Evolutionary conservation across 441 rosid species (phyloP).

Genomic region (California macrophylla): DNA sequence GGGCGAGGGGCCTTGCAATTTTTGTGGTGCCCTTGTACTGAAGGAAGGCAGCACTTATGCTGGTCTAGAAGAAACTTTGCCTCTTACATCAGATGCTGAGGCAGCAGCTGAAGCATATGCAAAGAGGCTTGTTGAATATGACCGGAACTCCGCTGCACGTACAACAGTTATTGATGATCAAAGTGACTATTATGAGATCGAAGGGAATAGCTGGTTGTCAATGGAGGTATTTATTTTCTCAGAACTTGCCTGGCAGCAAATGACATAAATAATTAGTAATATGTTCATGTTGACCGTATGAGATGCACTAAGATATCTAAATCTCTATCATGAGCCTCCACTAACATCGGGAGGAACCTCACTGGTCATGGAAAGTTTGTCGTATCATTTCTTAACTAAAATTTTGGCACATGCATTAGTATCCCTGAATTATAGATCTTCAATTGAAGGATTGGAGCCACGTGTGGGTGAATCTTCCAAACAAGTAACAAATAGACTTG

Average conservation of each 20-base stretch:
- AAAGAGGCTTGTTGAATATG: slow-evolving; percentile 84
- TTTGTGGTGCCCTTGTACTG: slow-evolving; percentile 77
- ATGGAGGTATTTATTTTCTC: slow-evolving; percentile 45
- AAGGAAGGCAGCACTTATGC: slow-evolving; percentile 86
- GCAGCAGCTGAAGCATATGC: slow-evolving; percentile 78
- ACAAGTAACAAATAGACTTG: neutral
- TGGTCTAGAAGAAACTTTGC: slow-evolving; percentile 55
- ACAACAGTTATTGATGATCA: slow-evolving; percentile 93
- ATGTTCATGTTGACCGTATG: neutral
- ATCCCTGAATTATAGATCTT: neutral
- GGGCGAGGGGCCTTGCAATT: slow-evolving; percentile 86
- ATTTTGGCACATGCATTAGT: neutral
- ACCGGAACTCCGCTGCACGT: slow-evolving; percentile 79
- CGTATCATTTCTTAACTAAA: neutral
- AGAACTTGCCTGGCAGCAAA: neutral
- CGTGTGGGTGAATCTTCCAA: neutral
- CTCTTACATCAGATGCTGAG: slow-evolving; percentile 67
- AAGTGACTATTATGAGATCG: slow-evolving; percentile 84
- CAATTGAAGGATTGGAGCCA: neutral
- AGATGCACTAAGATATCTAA: neutral
- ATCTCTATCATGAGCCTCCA: neutral
- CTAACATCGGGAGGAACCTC: neutral
- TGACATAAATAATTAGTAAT: neutral
- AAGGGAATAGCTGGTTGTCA: slow-evolving; percentile 83
- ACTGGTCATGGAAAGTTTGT: neutral